Conservation (phyloP, 2,329 filamentous ascomycete genomes). For the Chrysoporthe deuterocubensis region DNA sequence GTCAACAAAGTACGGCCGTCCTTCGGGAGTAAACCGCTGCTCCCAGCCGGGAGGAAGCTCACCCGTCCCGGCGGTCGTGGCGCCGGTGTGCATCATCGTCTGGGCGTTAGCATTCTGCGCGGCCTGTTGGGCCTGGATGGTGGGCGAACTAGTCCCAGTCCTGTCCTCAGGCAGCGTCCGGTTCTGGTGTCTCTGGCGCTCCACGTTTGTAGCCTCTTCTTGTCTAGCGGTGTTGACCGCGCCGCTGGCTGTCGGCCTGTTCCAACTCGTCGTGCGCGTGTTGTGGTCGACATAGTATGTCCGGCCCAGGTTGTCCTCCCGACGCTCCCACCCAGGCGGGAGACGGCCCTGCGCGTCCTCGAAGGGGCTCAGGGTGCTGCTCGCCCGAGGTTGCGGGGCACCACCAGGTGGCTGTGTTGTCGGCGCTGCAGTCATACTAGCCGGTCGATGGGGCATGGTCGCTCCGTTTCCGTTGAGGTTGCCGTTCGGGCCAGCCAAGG, state of each 20-base stretch:
- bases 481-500: slow-evolving; percentile 54
- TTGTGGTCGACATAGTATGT: slow-evolving; percentile 99
- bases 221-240: slow-evolving; percentile 77
- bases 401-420: slow-evolving; percentile 42
- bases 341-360: slow-evolving; percentile 94
- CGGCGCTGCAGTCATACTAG: slow-evolving; percentile 47
- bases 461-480: slow-evolving; percentile 45
- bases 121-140: slow-evolving; percentile 61
- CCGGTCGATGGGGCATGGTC: slow-evolving; percentile 50
- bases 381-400: slow-evolving; percentile 45
- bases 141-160: slow-evolving; percentile 91
- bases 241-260: slow-evolving; percentile 79
- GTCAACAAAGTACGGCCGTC: slow-evolving; percentile 94
- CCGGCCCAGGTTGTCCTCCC: slow-evolving; percentile 91
- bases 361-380: slow-evolving; percentile 80
- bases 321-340: slow-evolving; percentile 91
- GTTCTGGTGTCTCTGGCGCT: slow-evolving; percentile 92
- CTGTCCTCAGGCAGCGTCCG: slow-evolving; percentile 94
- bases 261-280: slow-evolving; percentile 95
- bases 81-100: slow-evolving; percentile 93
- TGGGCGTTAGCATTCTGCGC: slow-evolving; percentile 58
- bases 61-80: slow-evolving; percentile 90
- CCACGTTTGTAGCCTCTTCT: slow-evolving; percentile 89
- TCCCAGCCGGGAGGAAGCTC: slow-evolving; percentile 97
- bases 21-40: slow-evolving; percentile 92